These are phyloP conservation scores for Kodamaea hsintzibuensis DNA, from an alignment of 805 yeast genomes.

Conservation along the genomic window DNA sequence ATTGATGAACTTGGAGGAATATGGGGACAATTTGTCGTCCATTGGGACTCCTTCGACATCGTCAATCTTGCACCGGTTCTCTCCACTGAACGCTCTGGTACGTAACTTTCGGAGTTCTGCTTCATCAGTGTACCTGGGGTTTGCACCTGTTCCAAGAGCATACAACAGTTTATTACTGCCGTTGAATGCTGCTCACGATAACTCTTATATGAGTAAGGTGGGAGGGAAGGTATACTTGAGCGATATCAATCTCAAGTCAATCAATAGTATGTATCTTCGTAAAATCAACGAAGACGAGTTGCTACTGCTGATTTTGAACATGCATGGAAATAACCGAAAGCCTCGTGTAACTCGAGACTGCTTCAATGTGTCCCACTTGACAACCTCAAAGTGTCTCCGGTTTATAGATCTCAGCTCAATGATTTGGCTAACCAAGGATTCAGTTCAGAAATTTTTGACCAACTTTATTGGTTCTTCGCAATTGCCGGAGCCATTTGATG, in stretches of 20 bases:
- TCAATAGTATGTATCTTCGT: constrained; percentile 32
- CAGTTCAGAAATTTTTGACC: constrained; percentile 36
- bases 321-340: constrained; percentile 22
- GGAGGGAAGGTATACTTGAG: constrained; percentile 35
- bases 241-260: constrained; percentile 42
- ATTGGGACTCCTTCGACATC: not conserved
- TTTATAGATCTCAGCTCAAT: constrained; percentile 44
- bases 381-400: constrained; percentile 2
- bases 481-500: not conserved
- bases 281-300: constrained; percentile 36
- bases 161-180: constrained; percentile 4
- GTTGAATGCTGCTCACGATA: constrained; percentile 5
- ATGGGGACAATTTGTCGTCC: constrained; percentile 1
- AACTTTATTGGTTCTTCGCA: constrained; percentile 21
- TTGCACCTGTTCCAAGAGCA: not conserved
- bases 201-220: constrained; percentile 19
- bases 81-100: not conserved
- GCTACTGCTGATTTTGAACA: constrained; percentile 23
- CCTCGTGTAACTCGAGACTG: constrained; percentile 6
- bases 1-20: constrained; percentile 16
- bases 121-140: constrained; percentile 2
- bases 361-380: not conserved
- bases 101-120: constrained; percentile 3
- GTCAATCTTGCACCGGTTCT: constrained; percentile 1
- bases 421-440: constrained; percentile 48